These are phyloP conservation scores for Abrus precatorius DNA, from an alignment of 306 rosid genomes.

Conservation along the genomic window DNA sequence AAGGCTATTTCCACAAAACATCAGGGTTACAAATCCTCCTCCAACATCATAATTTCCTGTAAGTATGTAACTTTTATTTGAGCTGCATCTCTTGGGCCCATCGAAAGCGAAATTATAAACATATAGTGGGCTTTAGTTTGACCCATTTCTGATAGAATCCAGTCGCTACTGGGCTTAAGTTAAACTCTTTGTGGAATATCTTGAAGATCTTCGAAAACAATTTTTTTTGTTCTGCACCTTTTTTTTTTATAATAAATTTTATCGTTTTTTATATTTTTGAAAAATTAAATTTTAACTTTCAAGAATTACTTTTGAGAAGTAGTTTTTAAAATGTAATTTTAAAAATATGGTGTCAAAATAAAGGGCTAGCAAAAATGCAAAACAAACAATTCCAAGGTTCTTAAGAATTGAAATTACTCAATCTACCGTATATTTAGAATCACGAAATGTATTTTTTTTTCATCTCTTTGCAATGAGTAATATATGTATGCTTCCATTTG, in stretches of 20 bases:
- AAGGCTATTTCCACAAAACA: neutral
- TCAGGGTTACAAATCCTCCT: neutral
- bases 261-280: too few species aligned
- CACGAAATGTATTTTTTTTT: neutral
- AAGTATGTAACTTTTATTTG: neutral
- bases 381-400: too few species aligned
- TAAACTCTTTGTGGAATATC: neutral
- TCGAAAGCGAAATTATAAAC: neutral
- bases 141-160: neutral
- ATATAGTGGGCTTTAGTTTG: neutral
- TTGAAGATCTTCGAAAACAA: too few species aligned
- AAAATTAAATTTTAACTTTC: too few species aligned
- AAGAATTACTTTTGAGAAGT: too few species aligned
- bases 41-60: neutral
- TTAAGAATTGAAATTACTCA: too few species aligned
- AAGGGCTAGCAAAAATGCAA: too few species aligned
- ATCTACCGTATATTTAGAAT: too few species aligned
- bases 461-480: neutral
- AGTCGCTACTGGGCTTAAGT: neutral
- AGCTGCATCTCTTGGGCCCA: neutral
- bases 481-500: neutral
- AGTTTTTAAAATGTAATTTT: too few species aligned
- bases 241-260: too few species aligned
- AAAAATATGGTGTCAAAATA: too few species aligned
- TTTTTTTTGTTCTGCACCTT: too few species aligned